Evolutionary conservation across 2,329 filamentous ascomycete species (phyloP).

Genomic region (Fusarium sp.): DNA sequence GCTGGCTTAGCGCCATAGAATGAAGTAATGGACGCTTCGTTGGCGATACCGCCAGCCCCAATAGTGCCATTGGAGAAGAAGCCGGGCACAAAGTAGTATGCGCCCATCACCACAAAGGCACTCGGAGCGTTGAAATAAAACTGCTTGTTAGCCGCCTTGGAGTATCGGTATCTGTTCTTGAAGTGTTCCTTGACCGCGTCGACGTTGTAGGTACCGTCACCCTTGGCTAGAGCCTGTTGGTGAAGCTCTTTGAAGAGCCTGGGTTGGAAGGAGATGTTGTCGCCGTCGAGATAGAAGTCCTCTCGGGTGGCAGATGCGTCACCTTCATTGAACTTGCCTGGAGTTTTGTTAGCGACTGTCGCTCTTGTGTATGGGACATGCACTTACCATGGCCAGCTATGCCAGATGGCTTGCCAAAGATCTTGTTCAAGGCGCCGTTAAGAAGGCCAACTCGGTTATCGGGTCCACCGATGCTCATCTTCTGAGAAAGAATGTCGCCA

Average conservation of each 20-base stretch:
- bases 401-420: conserved; percentile 29
- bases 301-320: conserved; percentile 32
- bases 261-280: conserved; percentile 24
- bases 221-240: conserved; percentile 23
- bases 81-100: conserved; percentile 30
- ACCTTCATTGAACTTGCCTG: conserved; percentile 32
- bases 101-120: conserved; percentile 26
- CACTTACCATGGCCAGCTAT: conserved; percentile 21
- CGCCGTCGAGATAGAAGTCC: conserved; percentile 28
- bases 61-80: conserved; percentile 35
- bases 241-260: conserved; percentile 27
- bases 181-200: conserved; percentile 32
- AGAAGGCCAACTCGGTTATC: conserved; percentile 17
- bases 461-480: conserved; percentile 30
- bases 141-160: conserved; percentile 26
- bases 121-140: conserved; percentile 28
- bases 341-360: accelerated
- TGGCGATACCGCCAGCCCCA: conserved; percentile 24
- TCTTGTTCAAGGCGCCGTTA: conserved; percentile 22
- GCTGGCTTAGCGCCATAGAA: conserved; percentile 29
- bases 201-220: conserved; percentile 27
- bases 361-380: accelerated
- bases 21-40: conserved; percentile 29
- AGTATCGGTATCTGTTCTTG: conserved; percentile 25
- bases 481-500: conserved; percentile 26